Evolutionary conservation across 1,139 yeast species (phyloP), one percentile per base, ranked within the genome.

Genomic region (Suhomyces atakaporum): DNA sequence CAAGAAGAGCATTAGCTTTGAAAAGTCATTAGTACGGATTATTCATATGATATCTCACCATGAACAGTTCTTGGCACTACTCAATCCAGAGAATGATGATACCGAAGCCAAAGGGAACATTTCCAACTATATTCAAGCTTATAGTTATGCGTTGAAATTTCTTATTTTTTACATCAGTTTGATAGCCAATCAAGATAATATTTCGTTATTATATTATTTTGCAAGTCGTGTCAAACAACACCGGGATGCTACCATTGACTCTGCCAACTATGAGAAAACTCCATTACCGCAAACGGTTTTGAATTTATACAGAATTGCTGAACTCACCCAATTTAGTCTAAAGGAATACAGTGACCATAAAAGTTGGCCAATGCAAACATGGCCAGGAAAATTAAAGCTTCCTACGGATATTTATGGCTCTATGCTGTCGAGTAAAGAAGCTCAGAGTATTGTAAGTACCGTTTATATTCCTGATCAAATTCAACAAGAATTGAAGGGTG

Each of bases 221-320:
- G 81, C 94, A 0, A 85, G 87, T 44, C 70, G 95, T 33, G 75
- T 88, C 19, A 89, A 88, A 54, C 95, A 88, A 54, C 85, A 82
- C 49, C 69, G 81, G 40, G 96, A 87, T 61, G 70, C 69, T 2
- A 54, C 69, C 1, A 47, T 73, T n/a, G 63, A 64, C 18, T 61
- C 68, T 10, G 46, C 50, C 1, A 57, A 62, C 4, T 77, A 65
- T 37, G 67, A 60, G 11, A 24, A 38, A 29, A 52, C 56, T 20
- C 54, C 56, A 12, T 37, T 46, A 3, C 60, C 65, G 1, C 45
- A 47, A 11, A 58, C 57, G 23, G 62, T 61, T 1, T 49, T 58
- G 38, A 67, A 75, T 29, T 62, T 88, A 25, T 88, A 87, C 54
- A 56, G 80, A 32, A 65, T 86, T 8, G 76, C 96, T 1, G 97